Evolutionary conservation across 495 filamentous ascomycete genomes (phyloP).

Genomic region (Aspergillus ostianus): DNA sequence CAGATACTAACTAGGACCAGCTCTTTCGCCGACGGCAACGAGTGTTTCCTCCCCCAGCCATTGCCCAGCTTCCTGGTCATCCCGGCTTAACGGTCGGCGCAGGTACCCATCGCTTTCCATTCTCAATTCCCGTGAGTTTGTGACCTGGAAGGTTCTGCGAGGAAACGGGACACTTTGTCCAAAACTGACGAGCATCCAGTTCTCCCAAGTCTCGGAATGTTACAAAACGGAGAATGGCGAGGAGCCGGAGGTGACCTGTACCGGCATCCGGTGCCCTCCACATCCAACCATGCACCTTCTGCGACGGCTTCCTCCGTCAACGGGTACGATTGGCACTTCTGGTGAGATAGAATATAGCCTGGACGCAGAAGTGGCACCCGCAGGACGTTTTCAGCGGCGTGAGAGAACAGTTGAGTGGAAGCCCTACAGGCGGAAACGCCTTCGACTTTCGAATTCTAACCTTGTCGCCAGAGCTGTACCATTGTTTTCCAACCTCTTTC

Average conservation of each 20-base stretch:
- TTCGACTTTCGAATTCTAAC: neutral
- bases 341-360: conserved; percentile 14
- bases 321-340: neutral
- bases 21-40: neutral
- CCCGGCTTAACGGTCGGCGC: conserved; percentile 5
- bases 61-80: neutral
- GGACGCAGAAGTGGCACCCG: conserved; percentile 2
- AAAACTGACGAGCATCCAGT: conserved; percentile 3
- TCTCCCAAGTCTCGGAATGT: conserved; percentile 13
- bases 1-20: neutral
- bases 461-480: neutral
- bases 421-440: neutral
- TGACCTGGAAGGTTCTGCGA: neutral
- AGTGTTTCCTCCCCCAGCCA: conserved; percentile 10
- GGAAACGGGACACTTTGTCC: neutral
- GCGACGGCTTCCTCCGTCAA: conserved; percentile 20
- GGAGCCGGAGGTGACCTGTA: neutral
- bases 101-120: conserved; percentile 8
- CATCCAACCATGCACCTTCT: conserved; percentile 6
- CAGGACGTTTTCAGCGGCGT: neutral
- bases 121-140: conserved; percentile 9
- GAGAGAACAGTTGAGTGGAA: conserved; percentile 3
- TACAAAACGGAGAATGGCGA: neutral
- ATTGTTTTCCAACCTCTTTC: neutral
- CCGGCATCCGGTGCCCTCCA: neutral